A percentile compares a stretch with the other conserved stretches of the same genome.
phyloP scores from a whole-genome alignment of 1,139 yeast species.

The Taphrina pruni region DNA sequence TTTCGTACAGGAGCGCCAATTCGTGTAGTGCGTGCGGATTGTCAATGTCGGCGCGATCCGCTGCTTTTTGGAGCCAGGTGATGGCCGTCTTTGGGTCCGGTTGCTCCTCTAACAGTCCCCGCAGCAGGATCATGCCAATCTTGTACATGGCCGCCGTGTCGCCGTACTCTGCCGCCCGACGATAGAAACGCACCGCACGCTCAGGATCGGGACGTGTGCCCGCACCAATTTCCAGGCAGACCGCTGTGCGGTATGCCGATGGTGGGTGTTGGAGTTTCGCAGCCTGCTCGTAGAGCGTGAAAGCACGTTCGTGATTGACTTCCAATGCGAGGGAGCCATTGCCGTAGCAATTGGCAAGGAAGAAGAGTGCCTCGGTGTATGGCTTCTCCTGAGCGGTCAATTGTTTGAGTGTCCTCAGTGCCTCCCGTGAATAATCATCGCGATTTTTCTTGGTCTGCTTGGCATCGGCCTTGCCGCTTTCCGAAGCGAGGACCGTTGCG shows the following conservation, averaged over 20 bases:
- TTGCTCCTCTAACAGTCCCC: conserved; percentile 58
- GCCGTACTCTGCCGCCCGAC: conserved; percentile 64
- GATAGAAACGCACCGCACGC: conserved; percentile 61
- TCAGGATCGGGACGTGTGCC: conserved; percentile 59
- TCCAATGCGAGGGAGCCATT: conserved; percentile 62
- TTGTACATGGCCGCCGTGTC: conserved; percentile 70
- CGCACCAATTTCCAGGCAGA: conserved; percentile 69
- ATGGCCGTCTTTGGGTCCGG: conserved; percentile 60
- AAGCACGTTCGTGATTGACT: conserved; percentile 65
- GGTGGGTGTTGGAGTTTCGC: conserved; percentile 63
- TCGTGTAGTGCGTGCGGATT: conserved; percentile 67
- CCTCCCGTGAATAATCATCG: conserved; percentile 62
- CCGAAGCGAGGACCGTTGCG: conserved; percentile 53
- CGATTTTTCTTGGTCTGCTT: conserved; percentile 60
- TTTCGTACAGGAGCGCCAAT: conserved; percentile 74
- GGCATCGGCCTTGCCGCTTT: conserved; percentile 53
- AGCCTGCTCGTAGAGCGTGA: conserved; percentile 63
- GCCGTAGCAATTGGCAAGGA: conserved; percentile 67
- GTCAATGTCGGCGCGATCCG: conserved; percentile 55
- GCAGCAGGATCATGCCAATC: conserved; percentile 65
- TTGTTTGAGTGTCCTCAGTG: conserved; percentile 64
- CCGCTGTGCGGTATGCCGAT: conserved; percentile 70
- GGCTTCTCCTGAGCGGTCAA: conserved; percentile 51
- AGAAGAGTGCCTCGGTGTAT: conserved; percentile 59
- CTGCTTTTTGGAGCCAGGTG: conserved; percentile 64